Conservation (phyloP, 768 basidiomycete genomes). For the Coprinopsis sp. region DNA sequence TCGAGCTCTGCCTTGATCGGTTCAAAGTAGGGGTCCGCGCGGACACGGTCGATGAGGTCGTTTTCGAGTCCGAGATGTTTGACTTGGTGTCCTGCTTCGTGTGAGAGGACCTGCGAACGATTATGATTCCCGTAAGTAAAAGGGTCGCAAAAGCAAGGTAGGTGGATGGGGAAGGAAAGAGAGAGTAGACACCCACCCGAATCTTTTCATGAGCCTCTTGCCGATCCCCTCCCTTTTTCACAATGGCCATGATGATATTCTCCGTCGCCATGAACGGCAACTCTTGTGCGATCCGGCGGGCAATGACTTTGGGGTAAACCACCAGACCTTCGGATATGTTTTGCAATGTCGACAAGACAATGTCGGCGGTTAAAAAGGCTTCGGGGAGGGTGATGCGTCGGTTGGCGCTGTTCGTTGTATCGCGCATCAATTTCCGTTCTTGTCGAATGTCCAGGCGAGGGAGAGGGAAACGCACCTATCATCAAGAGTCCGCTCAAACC, state of each 20-base stretch:
- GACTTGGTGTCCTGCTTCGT: constrained; percentile 91
- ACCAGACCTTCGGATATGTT: constrained; percentile 98
- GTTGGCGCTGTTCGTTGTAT: constrained; percentile 74
- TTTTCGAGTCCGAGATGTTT: constrained; percentile 94
- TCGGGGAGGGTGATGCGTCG: constrained; percentile 95
- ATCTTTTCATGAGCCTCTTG: constrained; percentile 98
- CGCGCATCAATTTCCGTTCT: neutral
- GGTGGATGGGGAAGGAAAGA: no score
- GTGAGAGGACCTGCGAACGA: constrained; percentile 69
- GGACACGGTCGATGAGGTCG: constrained; percentile 88
- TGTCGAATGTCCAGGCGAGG: neutral
- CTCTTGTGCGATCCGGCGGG: constrained; percentile 86
- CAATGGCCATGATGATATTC: constrained; percentile 98
- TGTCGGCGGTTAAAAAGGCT: constrained; percentile 95
- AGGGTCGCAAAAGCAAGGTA: constrained; percentile 1
- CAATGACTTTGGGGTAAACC: constrained; percentile 97
- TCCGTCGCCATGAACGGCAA: constrained; percentile 99
- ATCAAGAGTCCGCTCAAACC: constrained; percentile 98
- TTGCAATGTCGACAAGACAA: constrained; percentile 90
- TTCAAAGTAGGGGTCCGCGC: constrained; percentile 80
- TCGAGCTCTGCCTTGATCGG: constrained; percentile 81
- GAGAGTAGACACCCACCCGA: constrained; percentile 44
- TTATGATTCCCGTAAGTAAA: neutral
- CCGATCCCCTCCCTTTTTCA: constrained; percentile 90
- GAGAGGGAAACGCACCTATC: constrained; percentile 57